Evolutionary conservation across 2,329 filamentous ascomycete species (phyloP), one percentile per base, ranked within the genome.

Genomic region (Sclerotinia spermophila): DNA sequence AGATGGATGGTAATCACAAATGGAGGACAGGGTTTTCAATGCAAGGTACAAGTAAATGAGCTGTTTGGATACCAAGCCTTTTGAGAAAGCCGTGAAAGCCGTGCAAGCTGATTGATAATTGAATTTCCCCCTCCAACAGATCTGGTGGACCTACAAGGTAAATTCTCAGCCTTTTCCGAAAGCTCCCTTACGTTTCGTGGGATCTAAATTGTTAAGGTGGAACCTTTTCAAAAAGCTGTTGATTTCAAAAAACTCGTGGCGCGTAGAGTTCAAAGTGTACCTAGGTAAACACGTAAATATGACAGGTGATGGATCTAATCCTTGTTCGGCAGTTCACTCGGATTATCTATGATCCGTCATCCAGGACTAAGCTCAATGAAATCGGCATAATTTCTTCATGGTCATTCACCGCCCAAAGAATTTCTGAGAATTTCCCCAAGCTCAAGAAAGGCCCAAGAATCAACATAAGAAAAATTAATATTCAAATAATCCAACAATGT

Each of bases 401-500:
- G 30, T 21, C 19, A 5, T 55, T 30, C 59, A 64, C 59, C 68
- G 68, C 68, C 64, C 68, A 71, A 60, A 69, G 60, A 72, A 71
- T 60, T 53, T 61, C 59, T 68, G n/a, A 58, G 62, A 44, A 68
- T 48, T 27, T 48, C 51, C 55, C 51, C 48, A 45, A n/a, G 19
- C 27, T 15, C 8, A 53, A 62, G 60, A 64, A 64, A 51, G 48
- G 42, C 38, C 30, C 10, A 51, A 65, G 24, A 48, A n/a, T n/a
- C 21, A n/a, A 35, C 53, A 59, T 27, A 42, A 21, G 58, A 58
- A 21, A 67, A 58, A 24, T 55, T 27, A 33, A 67, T 55, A n/a
- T 58, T 60, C 60, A 60, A 21, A 66, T 45, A 72, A 17, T 55
- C 45, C 21, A 55, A 67, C 40, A 72, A 97, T 97, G 93, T 88